Evolutionary conservation across 140 eudicot genomes (phyloP).

Genomic region (Ambrosia hybrid): DNA sequence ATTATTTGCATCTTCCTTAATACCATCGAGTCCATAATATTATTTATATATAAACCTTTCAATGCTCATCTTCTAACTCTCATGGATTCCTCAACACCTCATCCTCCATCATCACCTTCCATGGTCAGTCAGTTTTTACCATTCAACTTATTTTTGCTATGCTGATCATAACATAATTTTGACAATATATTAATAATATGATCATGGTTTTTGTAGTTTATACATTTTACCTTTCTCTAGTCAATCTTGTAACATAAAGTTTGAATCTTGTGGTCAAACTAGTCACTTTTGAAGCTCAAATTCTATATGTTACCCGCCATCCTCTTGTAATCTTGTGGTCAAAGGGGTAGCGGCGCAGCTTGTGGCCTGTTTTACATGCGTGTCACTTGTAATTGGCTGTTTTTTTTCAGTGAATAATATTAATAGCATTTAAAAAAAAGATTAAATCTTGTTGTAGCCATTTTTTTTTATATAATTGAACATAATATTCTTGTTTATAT

Average conservation of each 20-base stretch:
- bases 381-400: too few species aligned
- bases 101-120: conserved; percentile 37
- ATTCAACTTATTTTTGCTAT: not conserved
- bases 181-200: not conserved
- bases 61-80: conserved; percentile 13
- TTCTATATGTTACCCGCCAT: too few species aligned
- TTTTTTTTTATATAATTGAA: too few species aligned
- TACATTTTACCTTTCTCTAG: not conserved
- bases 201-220: conserved; percentile 2
- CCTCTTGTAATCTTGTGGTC: too few species aligned
- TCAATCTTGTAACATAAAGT: conserved; percentile 1
- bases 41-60: conserved; percentile 18
- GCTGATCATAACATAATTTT: not conserved
- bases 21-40: conserved; percentile 16
- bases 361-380: too few species aligned
- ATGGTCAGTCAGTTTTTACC: conserved; percentile 28
- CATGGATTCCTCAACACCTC: conserved; percentile 37
- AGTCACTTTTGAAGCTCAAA: too few species aligned
- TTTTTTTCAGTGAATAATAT: too few species aligned
- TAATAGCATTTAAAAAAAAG: too few species aligned
- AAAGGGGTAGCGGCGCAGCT: too few species aligned
- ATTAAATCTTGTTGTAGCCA: too few species aligned
- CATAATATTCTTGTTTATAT: not conserved
- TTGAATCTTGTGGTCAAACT: not conserved
- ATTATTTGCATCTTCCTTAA: conserved; percentile 25